Percentiles rank a stretch among this genome's conserved stretches.
Evolutionary conservation across 306 rosid genomes (phyloP).

Genomic region (Chamaecrista fasciculata): DNA sequence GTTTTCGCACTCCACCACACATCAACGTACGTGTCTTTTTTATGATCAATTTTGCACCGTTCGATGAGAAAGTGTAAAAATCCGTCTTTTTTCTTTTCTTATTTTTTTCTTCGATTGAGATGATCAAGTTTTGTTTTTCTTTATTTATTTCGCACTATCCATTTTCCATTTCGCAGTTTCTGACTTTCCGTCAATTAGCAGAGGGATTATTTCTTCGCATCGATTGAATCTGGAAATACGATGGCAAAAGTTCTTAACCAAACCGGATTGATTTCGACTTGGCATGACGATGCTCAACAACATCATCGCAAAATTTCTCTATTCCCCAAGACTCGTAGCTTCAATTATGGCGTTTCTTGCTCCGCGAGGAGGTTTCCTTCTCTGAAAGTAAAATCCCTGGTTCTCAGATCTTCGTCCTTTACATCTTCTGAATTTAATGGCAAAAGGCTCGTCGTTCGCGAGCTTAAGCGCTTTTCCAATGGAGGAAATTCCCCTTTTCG

Average conservation of each 20-base stretch:
- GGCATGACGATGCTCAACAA: conserved; percentile 20
- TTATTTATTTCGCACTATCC: not conserved
- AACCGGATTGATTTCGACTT: conserved; percentile 44
- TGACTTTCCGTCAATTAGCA: not conserved
- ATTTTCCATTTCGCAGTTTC: not conserved
- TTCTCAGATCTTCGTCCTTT: conserved; percentile 28
- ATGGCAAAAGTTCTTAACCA: conserved; percentile 60
- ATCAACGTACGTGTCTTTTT: not conserved
- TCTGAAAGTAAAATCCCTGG: conserved; percentile 43
- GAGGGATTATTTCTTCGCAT: not conserved
- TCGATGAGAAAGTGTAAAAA: conserved; percentile 12
- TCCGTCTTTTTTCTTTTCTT: not conserved
- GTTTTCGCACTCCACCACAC: not conserved
- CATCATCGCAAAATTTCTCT: conserved; percentile 27
- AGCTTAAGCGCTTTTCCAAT: conserved; percentile 24
- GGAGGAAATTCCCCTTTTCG: conserved; percentile 26
- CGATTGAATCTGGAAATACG: not conserved
- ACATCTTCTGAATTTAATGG: conserved; percentile 41
- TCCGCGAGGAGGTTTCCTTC: conserved; percentile 28
- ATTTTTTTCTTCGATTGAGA: not conserved
- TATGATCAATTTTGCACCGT: not conserved
- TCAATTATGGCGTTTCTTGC: conserved; percentile 16
- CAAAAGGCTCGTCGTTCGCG: conserved; percentile 31
- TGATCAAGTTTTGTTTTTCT: too few species aligned
- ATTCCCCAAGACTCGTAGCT: conserved; percentile 31